A percentile compares a stretch with the other conserved stretches of the same genome.
Conservation (phyloP, 768 basidiomycete genomes). For the Butyriboletus loyo region DNA sequence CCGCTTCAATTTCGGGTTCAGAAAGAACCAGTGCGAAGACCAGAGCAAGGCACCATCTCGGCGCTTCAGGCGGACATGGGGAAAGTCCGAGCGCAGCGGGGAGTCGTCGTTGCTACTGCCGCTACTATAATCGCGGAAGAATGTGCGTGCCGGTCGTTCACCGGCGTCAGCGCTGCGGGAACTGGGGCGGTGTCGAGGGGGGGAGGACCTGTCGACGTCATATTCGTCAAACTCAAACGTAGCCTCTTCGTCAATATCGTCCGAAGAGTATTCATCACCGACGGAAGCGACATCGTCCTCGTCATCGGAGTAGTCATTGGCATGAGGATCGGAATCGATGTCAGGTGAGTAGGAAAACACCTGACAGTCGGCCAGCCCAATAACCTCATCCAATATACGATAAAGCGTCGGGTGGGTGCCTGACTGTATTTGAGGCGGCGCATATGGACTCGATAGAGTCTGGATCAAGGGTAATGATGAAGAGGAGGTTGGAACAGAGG, state of each 20-base stretch:
- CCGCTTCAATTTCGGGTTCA: constrained; percentile 89
- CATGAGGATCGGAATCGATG: constrained; percentile 92
- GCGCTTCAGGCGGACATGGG: constrained; percentile 50
- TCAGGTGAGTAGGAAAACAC: constrained; percentile 94
- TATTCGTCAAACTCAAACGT: constrained; percentile 81
- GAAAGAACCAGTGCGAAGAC: constrained; percentile 97
- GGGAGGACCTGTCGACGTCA: constrained; percentile 55
- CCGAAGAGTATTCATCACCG: constrained; percentile 67
- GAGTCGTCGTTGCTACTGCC: constrained; percentile 34
- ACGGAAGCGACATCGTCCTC: constrained; percentile 69
- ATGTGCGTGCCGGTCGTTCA: constrained; percentile 8
- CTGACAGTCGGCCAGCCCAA: constrained; percentile 89
- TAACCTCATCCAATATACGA: constrained; percentile 84
- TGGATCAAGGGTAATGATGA: constrained; percentile 68
- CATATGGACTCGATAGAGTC: constrained; percentile 58
- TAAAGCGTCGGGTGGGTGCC: constrained; percentile 89
- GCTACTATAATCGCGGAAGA: constrained; percentile 33
- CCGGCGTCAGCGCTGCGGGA: constrained; percentile 1
- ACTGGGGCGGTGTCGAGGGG: constrained; percentile 12
- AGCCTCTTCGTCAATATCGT: constrained; percentile 69
- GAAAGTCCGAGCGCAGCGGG: constrained; percentile 35
- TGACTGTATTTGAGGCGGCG: constrained; percentile 68
- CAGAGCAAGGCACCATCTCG: constrained; percentile 81
- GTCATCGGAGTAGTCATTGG: constrained; percentile 74
- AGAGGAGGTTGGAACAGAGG: constrained; percentile 62